Base-by-base conservation (phyloP, 257 asterid genomes). In the Plantago ovata region DNA sequence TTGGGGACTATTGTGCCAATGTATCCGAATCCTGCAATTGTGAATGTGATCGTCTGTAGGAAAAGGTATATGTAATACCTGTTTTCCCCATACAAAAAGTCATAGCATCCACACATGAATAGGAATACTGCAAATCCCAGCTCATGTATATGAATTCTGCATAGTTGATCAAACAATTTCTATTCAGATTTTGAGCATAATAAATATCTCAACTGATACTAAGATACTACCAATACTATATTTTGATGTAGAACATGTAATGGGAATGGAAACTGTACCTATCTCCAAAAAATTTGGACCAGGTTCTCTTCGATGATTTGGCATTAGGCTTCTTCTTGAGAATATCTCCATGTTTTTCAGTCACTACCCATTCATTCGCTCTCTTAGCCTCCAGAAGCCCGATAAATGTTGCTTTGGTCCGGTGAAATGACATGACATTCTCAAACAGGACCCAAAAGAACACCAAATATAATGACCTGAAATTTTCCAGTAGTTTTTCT, bases 281-380 rank as follows among this genome's bases (percentile, higher is more conserved):
- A 69, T 89, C 93, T 28, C 93, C 86, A 0, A 84, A 36, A 6
- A 73, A 7, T 63, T 70, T 81, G 22, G 77, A 52, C 2, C 72
- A 64, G 6, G 79, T 32, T 62, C 47, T 84, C 76, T 62, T 81
- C 11, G 72, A 59, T 28, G 36, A 28, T 28, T 8, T 28, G 7
- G 36, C 7, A 28, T 28, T 28, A 28, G 36, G 36, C 36, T 28
- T 28, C 36, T 28, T 28, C 36, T 28, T 6, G 36, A 28, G 36
- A 28, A 28, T 13, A 42, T 42, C 15, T 13, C 46, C 46, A 11
- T 9, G 85, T 60, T 90, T 90, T 69, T 90, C 98, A 6, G 98
- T 90, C 54, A 90, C 98, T 28, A 90, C 87, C 98, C 98, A 90
- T 76, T 90, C 98, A 23, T 90, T 90, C 2, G 78, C 96, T 38